Conservation (phyloP, 345 rosid species). For the Salix dunnii region DNA sequence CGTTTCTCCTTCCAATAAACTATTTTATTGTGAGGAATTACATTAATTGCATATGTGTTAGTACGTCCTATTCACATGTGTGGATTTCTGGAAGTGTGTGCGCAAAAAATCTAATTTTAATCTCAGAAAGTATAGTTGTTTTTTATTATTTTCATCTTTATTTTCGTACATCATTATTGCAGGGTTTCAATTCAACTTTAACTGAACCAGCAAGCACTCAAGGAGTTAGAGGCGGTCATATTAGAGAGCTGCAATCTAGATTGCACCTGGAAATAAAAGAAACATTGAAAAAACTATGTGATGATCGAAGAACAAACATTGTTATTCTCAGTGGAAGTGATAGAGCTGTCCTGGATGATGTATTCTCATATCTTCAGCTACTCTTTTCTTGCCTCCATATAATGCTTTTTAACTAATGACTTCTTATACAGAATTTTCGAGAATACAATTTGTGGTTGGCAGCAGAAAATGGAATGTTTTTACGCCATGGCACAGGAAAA, state of each 20-base stretch:
- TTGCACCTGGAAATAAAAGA: conserved; percentile 42
- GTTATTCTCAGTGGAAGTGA: conserved; percentile 59
- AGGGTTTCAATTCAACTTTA: conserved; percentile 51
- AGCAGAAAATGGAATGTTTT: conserved; percentile 62
- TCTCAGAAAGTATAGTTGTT: neutral
- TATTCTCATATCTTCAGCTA: conserved; percentile 18
- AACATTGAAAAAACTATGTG: conserved; percentile 40
- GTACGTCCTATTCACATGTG: too few species aligned
- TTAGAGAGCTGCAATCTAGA: conserved; percentile 48
- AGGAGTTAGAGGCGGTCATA: conserved; percentile 44
- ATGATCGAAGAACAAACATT: conserved; percentile 42
- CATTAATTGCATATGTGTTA: too few species aligned
- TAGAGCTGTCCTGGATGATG: conserved; percentile 48
- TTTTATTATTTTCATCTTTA: neutral
- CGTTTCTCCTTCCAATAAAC: neutral
- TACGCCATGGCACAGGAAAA: conserved; percentile 40
- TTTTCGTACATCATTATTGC: conserved; percentile 20
- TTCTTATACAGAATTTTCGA: conserved; percentile 44
- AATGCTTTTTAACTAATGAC: conserved; percentile 10
- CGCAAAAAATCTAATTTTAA: neutral
- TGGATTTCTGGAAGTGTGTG: too few species aligned
- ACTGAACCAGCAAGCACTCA: conserved; percentile 41
- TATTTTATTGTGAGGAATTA: too few species aligned
- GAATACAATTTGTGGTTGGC: conserved; percentile 59
- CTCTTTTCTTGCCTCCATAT: conserved; percentile 2